Evolutionary conservation across 257 asterid genomes (phyloP), one percentile per base, ranked within the genome.

Genomic region (Jasminum sambac): DNA sequence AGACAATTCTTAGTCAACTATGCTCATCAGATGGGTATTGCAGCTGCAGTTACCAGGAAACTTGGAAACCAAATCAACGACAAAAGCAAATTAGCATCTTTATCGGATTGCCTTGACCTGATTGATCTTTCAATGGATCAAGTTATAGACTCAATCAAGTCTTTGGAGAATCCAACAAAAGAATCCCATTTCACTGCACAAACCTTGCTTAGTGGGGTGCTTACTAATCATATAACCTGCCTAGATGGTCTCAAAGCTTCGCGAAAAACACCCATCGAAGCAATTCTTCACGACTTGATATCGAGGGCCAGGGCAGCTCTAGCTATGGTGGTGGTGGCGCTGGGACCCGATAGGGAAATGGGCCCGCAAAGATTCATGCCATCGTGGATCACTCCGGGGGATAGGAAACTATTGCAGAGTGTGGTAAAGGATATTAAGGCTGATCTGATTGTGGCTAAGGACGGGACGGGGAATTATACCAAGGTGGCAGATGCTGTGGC

Each of bases 181-280:
- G 7, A 19, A 16, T 68, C 81, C 5, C 74, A 44, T 36, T 80
- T 77, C 37, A 37, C 72, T 11, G 84, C 80, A 0, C 89, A 66
- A 6, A 63, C 83, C 16, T 85, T 85, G 87, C 79, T 87, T 0
- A 87, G 94, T 52, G 85, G 81, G 0, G 80, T 78, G 42, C 85
- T 85, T 19, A 83, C 90, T 5, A 85, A 87, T 44, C 91, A 83
- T 19, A 80, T 63, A 16, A 80, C 91, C 6, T 87, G 94, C 58
- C 48, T 62, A 0, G 91, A 87, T 9, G 94, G 82, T 41, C 81
- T 87, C 39, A 2, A 9, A 38, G 21, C 34, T 14, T 2, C 36
- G 0, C 58, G 66, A 10, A 70, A 44, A 26, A 24, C 67, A 2
- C 21, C 57, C 0, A 21, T 70, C n/a, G 72, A 74, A 13, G 25